Evolutionary conservation across 169 alveolate species (phyloP), one percentile per base, ranked within the genome.

Genomic region (Plasmodium gonderi): DNA sequence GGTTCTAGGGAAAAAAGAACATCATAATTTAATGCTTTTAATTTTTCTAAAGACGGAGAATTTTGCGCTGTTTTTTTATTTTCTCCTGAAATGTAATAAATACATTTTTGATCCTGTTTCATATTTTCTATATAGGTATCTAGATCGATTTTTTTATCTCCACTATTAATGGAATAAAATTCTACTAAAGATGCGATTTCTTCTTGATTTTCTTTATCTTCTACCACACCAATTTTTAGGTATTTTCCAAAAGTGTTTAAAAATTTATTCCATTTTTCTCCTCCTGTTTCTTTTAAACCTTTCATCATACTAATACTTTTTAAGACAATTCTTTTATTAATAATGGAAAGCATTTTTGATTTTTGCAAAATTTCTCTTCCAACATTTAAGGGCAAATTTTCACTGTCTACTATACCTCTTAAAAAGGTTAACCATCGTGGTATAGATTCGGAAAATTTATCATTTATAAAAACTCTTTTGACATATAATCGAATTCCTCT

Each of bases 381-480:
- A 40, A 99, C 99, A 95, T 99, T 98, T 79, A 99, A 95, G 29
- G 99, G 99, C 80, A 99, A 95, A 81, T 98, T 99, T 91, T 99
- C 99, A 42, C 99, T 97, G 96, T 99, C 99, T 47, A 99, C 99
- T 40, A 99, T 99, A 76, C 99, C 99, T 80, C 98, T 98, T 42
- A 98, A 96, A 97, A 98, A 99, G 90, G 98, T 98, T 80, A 99
- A 95, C 98, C 98, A 97, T 67, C 98, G 78, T 38, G 99, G 99
- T 93, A 98, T 96, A 9, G 98, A 95, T 79, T 98, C 99, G 87
- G 98, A 98, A 92, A 98, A 98, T 95, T 98, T 98, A 92, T 98
- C 99, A 94, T 98, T 97, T 96, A 99, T 98, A 94, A 99, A 97
- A 74, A 99, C 99, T 82, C 99, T 97, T 97, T 99, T 97, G 36